phyloP scores from a whole-genome alignment of 108 stramenopile species.

The Cyclostephanos invisitatus region DNA sequence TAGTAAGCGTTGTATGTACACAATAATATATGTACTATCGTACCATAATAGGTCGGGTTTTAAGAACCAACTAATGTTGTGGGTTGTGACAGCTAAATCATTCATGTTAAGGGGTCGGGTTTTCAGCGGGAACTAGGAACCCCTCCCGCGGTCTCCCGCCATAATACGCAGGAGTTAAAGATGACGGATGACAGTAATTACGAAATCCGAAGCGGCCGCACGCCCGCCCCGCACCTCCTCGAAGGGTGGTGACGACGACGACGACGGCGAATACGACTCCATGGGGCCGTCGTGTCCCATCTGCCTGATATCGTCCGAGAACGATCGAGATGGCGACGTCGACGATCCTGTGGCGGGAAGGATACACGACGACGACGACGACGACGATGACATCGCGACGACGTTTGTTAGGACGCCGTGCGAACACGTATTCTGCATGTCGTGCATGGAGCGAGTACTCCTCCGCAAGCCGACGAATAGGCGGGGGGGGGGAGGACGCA shows the following conservation, averaged over 20 bases:
- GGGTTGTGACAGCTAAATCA: no score
- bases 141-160: no score
- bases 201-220: no score
- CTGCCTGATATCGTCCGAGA: neutral
- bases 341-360: neutral
- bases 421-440: constrained; percentile 6
- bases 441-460: constrained; percentile 11
- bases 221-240: no score
- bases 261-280: constrained; percentile 8
- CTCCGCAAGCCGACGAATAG: neutral
- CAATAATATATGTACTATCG: no score
- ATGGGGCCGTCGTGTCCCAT: neutral
- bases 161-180: no score
- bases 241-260: neutral
- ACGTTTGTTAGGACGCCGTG: neutral
- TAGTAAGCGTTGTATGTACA: no score
- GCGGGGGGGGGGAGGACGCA: neutral
- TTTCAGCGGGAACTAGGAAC: no score
- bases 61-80: no score
- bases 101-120: no score
- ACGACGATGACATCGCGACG: neutral
- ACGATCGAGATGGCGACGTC: neutral
- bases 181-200: no score
- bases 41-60: no score
- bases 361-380: neutral